phyloP scores from a whole-genome alignment of 108 stramenopile species.

The Asterionellopsis glacialis region DNA sequence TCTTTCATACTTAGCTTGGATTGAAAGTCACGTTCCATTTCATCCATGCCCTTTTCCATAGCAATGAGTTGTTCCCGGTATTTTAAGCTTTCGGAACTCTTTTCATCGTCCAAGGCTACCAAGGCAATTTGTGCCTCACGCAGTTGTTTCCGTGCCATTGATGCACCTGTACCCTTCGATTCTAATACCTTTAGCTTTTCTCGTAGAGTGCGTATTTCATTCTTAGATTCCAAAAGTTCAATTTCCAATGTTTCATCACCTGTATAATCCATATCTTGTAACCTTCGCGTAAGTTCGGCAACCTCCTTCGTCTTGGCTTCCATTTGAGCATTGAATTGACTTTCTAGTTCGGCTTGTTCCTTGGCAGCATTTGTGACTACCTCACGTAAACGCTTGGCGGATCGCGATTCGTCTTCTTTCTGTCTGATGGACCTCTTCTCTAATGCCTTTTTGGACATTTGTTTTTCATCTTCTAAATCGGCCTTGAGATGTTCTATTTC shows the following conservation, averaged over 20 bases:
- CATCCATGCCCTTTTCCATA: slow-evolving; percentile 31
- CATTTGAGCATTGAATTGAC: background rate
- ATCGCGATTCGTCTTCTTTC: background rate
- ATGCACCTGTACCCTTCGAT: background rate
- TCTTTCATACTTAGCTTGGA: background rate
- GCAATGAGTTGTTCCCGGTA: slow-evolving; percentile 20
- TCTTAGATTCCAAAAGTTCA: background rate
- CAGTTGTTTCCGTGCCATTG: slow-evolving; percentile 22
- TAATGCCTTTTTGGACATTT: background rate
- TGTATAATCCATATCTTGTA: slow-evolving; percentile 10
- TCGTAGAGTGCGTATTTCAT: background rate
- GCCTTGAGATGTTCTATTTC: background rate
- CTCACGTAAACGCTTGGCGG: slow-evolving; percentile 1
- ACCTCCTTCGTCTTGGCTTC: background rate
- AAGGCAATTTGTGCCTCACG: slow-evolving; percentile 55
- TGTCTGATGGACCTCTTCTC: no score
- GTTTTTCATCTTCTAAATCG: background rate
- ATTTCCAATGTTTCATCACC: slow-evolving; percentile 14
- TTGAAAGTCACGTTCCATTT: slow-evolving; percentile 11
- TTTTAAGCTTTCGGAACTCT: slow-evolving; percentile 10
- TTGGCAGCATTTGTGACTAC: slow-evolving; percentile 2
- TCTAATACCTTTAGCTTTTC: slow-evolving; percentile 12
- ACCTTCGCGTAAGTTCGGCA: background rate
- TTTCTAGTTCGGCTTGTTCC: background rate
- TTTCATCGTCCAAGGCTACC: slow-evolving; percentile 50